Evolutionary conservation across 1,139 yeast species (phyloP).

Genomic region (Saccharomycopsis phalli): DNA sequence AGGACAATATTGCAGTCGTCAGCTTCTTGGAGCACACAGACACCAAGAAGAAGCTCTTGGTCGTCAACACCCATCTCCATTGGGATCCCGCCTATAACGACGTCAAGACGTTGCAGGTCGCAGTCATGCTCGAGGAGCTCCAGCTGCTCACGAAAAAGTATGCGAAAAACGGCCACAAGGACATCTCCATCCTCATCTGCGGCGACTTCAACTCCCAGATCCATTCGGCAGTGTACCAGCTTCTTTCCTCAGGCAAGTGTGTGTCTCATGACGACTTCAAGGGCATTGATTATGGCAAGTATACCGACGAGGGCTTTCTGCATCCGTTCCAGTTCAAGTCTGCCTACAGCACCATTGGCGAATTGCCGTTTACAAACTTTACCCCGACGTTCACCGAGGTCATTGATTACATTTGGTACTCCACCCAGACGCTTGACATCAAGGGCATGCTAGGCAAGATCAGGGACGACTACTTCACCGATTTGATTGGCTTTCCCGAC

Average conservation of each 20-base stretch:
- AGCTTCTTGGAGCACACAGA: conserved; percentile 66
- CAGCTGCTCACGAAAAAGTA: conserved; percentile 52
- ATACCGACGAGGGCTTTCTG: conserved; percentile 80
- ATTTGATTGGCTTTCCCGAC: conserved; percentile 87
- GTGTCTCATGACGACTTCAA: conserved; percentile 70
- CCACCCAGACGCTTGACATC: conserved; percentile 69
- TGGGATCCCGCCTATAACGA: conserved; percentile 98
- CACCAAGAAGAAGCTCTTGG: conserved; percentile 63
- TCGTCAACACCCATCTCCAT: conserved; percentile 90
- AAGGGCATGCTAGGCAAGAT: conserved; percentile 80
- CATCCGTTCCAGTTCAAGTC: conserved; percentile 78
- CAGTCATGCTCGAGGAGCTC: conserved; percentile 81
- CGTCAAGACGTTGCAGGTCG: conserved; percentile 93
- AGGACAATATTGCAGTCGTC: conserved; percentile 84
- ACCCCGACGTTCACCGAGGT: conserved; percentile 90
- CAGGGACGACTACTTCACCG: conserved; percentile 66
- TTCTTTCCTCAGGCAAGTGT: conserved; percentile 71
- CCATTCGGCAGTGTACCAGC: conserved; percentile 86
- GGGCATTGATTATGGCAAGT: conserved; percentile 85
- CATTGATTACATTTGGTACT: conserved; percentile 93
- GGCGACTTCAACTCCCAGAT: conserved; percentile 93
- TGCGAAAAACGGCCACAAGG: conserved; percentile 33
- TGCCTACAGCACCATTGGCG: conserved; percentile 77
- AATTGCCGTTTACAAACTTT: conserved; percentile 87
- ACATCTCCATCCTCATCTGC: conserved; percentile 64